Evolutionary conservation across 2,329 filamentous ascomycete species (phyloP), one percentile per base, ranked within the genome.

Genomic region (Ascocoryne sarcoides): DNA sequence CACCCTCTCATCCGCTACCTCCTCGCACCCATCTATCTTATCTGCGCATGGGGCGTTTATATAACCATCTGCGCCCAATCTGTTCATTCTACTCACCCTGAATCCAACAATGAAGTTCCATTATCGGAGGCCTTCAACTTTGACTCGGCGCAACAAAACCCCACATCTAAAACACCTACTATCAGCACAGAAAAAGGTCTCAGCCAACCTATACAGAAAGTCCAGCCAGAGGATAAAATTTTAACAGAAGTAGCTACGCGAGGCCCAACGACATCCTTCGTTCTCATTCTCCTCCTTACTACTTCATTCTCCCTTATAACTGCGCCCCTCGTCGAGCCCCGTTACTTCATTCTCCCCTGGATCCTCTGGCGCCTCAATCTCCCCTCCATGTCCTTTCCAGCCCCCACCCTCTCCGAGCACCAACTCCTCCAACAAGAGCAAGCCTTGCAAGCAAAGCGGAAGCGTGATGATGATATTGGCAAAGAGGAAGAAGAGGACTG

Each of bases 291-390:
- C 47, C 60, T 95, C 5, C 64, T 79, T 4, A 74, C 89, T 0
- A 88, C 88, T 0, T 58, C 81, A 0, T 68, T 95, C 3, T 90
- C 85, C 0, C 73, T 98, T 10, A 66, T 95, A 40, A 92, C 87
- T 1, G 89, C 92, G 0, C 89, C 92, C 0, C 73, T 98, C 1
- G 90, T 98, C 8, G 92, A 98, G 61, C 92, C 92, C 10, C 76
- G 92, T 10, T 98, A 98, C 62, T 95, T 95, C 61, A 93, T 98
- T 58, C 71, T 95, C 10, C 89, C 90, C 0, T 98, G 88, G 87
- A 75, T 95, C 7, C 79, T 95, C 54, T 96, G 89, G 86, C 75
- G 92, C 1, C 64, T 96, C 5, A 74, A 93, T 54, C 65, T 93
- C 1, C 86, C 86, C 0, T 62, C 70, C 35, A 68, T 92, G 1